Percentiles rank a stretch among this genome's conserved stretches.
Conservation (phyloP, 2,329 filamentous ascomycete genomes). For the Pseudopithomyces maydicus region DNA sequence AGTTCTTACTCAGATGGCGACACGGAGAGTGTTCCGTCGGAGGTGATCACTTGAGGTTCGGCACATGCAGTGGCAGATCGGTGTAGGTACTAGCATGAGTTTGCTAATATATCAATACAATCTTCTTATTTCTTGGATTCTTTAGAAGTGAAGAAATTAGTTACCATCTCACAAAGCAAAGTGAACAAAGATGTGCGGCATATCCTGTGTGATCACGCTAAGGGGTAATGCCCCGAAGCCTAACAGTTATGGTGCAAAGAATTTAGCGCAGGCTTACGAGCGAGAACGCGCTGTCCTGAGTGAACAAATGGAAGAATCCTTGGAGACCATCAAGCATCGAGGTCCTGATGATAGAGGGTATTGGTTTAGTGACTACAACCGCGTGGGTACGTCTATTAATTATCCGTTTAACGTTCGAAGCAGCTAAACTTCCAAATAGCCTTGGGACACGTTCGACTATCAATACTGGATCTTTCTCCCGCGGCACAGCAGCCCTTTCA, state of each 20-base stretch:
- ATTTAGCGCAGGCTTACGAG: background rate
- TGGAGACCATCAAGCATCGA: slow-evolving; percentile 47
- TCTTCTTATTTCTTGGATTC: too few relatives aligned
- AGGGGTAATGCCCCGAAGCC: background rate
- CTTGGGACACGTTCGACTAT: slow-evolving; percentile 31
- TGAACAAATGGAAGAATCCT: slow-evolving; percentile 14
- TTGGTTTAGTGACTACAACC: slow-evolving; percentile 52
- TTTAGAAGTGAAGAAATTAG: too few relatives aligned
- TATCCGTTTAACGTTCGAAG: background rate
- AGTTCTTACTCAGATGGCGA: too few relatives aligned
- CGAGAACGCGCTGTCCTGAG: background rate
- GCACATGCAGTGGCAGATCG: too few relatives aligned
- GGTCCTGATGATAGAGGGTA: slow-evolving; percentile 54
- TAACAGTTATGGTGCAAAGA: background rate
- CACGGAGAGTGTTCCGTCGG: too few relatives aligned
- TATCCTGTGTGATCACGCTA: background rate
- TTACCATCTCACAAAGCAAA: background rate
- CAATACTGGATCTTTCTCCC: slow-evolving; percentile 30
- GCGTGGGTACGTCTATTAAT: slow-evolving; percentile 43
- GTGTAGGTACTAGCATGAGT: too few relatives aligned
- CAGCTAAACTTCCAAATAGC: slow-evolving; percentile 20
- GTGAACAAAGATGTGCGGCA: background rate
- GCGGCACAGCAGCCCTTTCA: slow-evolving; percentile 34
- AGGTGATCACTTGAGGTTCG: too few relatives aligned
- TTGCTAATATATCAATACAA: too few relatives aligned